Conservation (phyloP, 345 rosid species). For the Eucalyptus viminalis region DNA sequence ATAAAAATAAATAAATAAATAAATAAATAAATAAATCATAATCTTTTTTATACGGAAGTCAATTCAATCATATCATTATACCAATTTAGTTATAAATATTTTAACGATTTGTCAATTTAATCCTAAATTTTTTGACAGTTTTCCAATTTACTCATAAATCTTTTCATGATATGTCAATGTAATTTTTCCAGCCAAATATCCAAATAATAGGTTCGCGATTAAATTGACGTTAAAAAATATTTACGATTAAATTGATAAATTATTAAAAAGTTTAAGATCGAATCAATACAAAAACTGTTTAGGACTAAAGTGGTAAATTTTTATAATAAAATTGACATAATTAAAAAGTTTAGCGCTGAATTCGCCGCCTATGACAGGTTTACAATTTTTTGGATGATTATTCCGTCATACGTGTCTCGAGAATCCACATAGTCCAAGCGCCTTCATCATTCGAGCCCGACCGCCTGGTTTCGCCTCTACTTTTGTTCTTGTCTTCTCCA, state of each 20-base stretch:
- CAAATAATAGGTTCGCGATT: rapidly evolving
- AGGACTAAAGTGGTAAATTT: rapidly evolving
- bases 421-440: neutral
- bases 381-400: no score
- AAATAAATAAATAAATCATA: no score
- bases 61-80: rapidly evolving
- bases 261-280: rapidly evolving
- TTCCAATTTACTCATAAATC: no score
- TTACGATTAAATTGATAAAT: rapidly evolving
- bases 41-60: rapidly evolving
- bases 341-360: rapidly evolving
- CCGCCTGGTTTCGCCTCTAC: neutral
- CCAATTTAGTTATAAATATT: rapidly evolving
- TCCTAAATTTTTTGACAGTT: rapidly evolving
- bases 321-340: no score
- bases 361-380: rapidly evolving
- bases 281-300: rapidly evolving
- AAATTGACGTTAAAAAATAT: neutral
- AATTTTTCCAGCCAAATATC: no score
- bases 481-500: neutral
- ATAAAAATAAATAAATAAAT: no score
- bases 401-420: no score
- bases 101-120: rapidly evolving
- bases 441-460: neutral
- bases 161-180: rapidly evolving